Evolutionary conservation across 2,329 filamentous ascomycete species (phyloP).

Genomic region (Basipetospora chlamydospora): DNA sequence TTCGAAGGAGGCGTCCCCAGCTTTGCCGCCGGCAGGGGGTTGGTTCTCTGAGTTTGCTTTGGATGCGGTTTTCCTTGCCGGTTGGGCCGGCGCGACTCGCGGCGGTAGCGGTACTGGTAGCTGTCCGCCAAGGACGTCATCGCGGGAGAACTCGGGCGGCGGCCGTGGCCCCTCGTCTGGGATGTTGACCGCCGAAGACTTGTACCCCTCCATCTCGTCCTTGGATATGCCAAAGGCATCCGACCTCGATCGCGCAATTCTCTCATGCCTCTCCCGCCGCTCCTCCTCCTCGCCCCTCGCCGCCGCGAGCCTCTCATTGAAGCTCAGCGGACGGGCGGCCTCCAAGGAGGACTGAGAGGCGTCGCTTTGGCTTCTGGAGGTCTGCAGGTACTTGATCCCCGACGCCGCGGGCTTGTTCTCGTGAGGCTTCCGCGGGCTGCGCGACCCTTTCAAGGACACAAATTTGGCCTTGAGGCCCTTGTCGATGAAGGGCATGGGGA

Average conservation of each 20-base stretch:
- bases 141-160: constrained; percentile 45
- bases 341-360: constrained; percentile 11
- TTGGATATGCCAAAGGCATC: constrained; percentile 42
- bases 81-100: constrained; percentile 8
- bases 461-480: constrained; percentile 71
- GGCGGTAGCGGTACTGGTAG: background rate
- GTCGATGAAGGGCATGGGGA: constrained; percentile 69
- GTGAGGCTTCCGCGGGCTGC: constrained; percentile 26
- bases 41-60: constrained; percentile 11
- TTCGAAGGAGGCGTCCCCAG: constrained; percentile 55
- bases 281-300: constrained; percentile 42
- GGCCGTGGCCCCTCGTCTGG: constrained; percentile 30
- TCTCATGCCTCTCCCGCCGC: constrained; percentile 33
- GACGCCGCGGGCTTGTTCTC: constrained; percentile 3
- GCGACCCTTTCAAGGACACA: constrained; percentile 67
- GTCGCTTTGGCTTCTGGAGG: background rate
- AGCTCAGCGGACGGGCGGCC: constrained; percentile 37
- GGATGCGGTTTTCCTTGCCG: too few relatives aligned
- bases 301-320: constrained; percentile 74
- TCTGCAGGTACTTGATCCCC: background rate
- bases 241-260: constrained; percentile 37
- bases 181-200: constrained; percentile 40
- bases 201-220: constrained; percentile 45
- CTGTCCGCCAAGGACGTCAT: constrained; percentile 37
- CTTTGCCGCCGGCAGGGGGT: constrained; percentile 19